These are phyloP conservation scores for Daldinia loculata DNA, from an alignment of 495 filamentous ascomycete species.

Conservation along the genomic window DNA sequence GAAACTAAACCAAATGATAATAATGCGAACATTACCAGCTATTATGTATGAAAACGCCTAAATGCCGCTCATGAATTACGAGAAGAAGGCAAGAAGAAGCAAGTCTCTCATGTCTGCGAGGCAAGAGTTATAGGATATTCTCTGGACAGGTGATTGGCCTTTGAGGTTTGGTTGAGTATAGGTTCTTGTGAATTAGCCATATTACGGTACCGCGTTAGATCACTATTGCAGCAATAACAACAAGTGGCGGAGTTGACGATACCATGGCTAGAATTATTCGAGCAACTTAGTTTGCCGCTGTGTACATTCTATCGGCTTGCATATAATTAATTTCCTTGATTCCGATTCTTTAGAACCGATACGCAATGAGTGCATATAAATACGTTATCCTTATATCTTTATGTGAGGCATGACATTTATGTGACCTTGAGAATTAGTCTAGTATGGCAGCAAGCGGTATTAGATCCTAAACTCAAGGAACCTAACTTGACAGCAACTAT, in stretches of 20 bases:
- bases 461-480: too few relatives aligned
- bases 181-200: constrained; percentile 1
- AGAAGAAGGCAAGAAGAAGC: constrained; percentile 39
- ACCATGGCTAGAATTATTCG: background rate
- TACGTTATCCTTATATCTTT: background rate
- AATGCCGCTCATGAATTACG: constrained; percentile 48
- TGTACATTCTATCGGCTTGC: constrained; percentile 20
- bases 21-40: constrained; percentile 6
- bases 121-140: constrained; percentile 11
- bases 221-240: constrained; percentile 4
- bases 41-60: constrained; percentile 41
- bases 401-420: background rate
- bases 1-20: constrained; percentile 19
- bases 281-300: background rate
- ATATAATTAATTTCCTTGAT: constrained; percentile 10
- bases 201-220: constrained; percentile 2
- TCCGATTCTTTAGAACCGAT: background rate
- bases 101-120: constrained; percentile 33
- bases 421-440: background rate
- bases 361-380: constrained; percentile 6
- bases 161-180: constrained; percentile 10
- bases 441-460: background rate
- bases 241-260: constrained; percentile 2
- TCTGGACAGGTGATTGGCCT: constrained; percentile 8
- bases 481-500: background rate